Evolutionary conservation across 2,329 filamentous ascomycete genomes (phyloP).

Genomic region (Fusarium newnesense): DNA sequence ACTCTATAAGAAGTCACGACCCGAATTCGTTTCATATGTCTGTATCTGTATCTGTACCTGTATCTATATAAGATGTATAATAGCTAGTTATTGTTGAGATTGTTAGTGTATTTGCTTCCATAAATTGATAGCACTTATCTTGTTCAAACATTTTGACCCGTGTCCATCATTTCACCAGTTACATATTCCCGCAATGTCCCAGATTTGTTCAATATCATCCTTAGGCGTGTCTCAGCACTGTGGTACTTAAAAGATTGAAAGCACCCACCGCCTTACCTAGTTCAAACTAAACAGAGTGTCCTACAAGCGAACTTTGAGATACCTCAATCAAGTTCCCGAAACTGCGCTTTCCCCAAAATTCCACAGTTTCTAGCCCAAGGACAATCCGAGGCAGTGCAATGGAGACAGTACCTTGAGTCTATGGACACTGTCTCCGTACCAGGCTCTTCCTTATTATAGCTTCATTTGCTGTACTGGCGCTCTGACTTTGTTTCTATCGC

Average conservation of each 20-base stretch:
- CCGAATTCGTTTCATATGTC: constrained; percentile 18
- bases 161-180: background rate
- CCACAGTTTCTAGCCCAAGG: background rate
- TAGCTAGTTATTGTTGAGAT: background rate
- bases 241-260: background rate
- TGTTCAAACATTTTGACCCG: background rate
- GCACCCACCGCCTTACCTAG: background rate
- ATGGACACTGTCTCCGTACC: background rate
- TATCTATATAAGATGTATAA: constrained; percentile 14
- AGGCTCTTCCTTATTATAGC: background rate
- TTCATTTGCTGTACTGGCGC: background rate
- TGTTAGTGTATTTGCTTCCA: background rate
- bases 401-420: background rate
- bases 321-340: background rate
- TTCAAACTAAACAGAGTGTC: background rate
- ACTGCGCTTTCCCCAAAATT: background rate
- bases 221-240: background rate
- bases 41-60: background rate
- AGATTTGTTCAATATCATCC: background rate
- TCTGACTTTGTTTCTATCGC: background rate
- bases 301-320: background rate
- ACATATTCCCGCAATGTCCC: background rate
- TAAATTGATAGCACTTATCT: constrained; percentile 13
- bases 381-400: background rate
- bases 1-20: background rate